A percentile compares a stretch with the other conserved stretches of the same genome.
Conservation (phyloP, 2,329 filamentous ascomycete genomes). For the Fusarium drepaniforme region DNA sequence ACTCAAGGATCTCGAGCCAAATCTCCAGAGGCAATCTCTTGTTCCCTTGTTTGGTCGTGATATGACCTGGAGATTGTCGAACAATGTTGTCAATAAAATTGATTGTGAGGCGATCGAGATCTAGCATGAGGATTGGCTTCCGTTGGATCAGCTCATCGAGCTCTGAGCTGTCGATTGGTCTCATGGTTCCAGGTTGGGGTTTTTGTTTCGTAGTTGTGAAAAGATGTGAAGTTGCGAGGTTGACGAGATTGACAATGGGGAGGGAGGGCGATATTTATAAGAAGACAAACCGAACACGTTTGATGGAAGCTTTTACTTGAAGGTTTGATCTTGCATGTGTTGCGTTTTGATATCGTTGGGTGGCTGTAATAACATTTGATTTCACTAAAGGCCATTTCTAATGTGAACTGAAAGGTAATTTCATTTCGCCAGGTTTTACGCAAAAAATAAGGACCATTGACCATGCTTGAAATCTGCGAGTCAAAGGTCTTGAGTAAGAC, state of each 20-base stretch:
- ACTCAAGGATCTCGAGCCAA: conserved; percentile 1
- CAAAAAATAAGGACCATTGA: neutral
- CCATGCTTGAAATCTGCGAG: no score
- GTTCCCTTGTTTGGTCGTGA: neutral
- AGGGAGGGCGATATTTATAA: neutral
- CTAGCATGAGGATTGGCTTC: neutral
- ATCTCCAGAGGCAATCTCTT: neutral
- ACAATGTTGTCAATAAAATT: neutral
- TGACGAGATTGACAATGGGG: no score
- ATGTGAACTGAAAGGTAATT: neutral
- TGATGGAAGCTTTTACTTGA: neutral
- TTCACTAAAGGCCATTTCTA: neutral
- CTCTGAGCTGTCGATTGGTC: neutral
- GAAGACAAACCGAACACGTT: neutral
- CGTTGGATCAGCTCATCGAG: rapidly evolving
- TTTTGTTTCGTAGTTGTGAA: neutral
- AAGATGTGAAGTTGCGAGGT: neutral
- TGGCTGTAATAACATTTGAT: neutral
- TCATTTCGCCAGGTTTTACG: neutral
- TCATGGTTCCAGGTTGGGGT: neutral
- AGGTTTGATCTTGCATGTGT: neutral
- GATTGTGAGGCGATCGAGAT: neutral
- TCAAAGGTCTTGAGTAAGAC: no score
- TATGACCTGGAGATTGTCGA: rapidly evolving
- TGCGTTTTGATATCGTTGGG: neutral